phyloP scores from a whole-genome alignment of 2,329 filamentous ascomycete genomes.

The Claviceps arundinis region DNA sequence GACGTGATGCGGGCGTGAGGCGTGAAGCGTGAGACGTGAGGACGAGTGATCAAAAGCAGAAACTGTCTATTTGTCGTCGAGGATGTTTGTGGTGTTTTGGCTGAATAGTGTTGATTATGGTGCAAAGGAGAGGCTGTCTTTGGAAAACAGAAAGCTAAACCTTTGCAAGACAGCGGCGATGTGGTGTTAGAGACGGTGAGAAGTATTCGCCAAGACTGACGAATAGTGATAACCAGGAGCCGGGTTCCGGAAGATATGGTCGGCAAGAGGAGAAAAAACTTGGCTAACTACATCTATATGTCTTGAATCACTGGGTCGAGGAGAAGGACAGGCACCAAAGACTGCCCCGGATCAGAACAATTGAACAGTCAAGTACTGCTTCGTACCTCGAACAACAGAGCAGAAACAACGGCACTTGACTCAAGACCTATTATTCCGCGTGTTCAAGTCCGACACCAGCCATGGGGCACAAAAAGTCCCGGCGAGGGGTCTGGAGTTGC shows the following conservation, averaged over 20 bases:
- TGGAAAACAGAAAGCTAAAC: not conserved
- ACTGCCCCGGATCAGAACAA: not conserved
- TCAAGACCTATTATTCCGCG: slow-evolving; percentile 1
- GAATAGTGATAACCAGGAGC: not conserved
- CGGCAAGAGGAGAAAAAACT: not conserved
- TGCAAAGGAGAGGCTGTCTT: not conserved
- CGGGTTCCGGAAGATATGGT: not conserved
- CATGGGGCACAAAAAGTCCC: slow-evolving; percentile 1
- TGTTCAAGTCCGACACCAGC: not conserved
- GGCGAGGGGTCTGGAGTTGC: not conserved
- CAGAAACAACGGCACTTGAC: not conserved
- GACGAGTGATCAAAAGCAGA: too few species aligned
- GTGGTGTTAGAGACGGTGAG: not conserved
- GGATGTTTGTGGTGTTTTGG: not conserved
- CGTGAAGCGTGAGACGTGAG: not conserved
- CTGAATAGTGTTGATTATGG: not conserved
- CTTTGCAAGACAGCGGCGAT: not conserved
- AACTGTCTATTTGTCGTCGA: not conserved
- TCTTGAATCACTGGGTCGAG: not conserved
- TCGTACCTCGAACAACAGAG: not conserved
- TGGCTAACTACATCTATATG: not conserved
- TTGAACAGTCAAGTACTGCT: not conserved
- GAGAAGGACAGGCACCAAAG: not conserved
- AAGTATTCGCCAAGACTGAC: not conserved
- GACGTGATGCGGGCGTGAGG: too few species aligned